A percentile compares a stretch with the other conserved stretches of the same genome.
Evolutionary conservation across 176 grass and related monocot genomes (phyloP).

Genomic region (Rhipidocladum racemiflorum): DNA sequence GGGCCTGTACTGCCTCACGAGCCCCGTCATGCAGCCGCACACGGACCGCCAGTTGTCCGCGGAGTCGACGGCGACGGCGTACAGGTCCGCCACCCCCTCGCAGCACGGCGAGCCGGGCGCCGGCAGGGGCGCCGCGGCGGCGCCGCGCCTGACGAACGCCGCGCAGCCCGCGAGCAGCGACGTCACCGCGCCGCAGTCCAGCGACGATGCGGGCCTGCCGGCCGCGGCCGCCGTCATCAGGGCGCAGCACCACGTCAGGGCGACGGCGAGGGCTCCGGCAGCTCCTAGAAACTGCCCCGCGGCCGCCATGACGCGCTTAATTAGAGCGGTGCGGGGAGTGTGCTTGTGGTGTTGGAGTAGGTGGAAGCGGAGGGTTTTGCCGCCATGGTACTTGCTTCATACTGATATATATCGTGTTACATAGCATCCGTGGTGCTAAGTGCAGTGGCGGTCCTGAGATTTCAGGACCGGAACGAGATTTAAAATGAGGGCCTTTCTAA

Average conservation of each 20-base stretch:
- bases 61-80: slow-evolving; percentile 44
- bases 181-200: slow-evolving; percentile 57
- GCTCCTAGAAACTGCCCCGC: not conserved
- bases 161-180: slow-evolving; percentile 47
- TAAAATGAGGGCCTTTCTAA: too few relatives aligned
- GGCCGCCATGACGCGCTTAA: slow-evolving; percentile 1
- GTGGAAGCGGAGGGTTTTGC: not conserved
- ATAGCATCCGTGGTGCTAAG: too few relatives aligned
- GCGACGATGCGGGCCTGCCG: not conserved
- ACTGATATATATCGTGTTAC: too few relatives aligned
- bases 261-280: not conserved
- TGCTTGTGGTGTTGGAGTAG: not conserved
- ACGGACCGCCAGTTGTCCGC: slow-evolving; percentile 55
- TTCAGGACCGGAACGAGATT: too few relatives aligned
- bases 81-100: slow-evolving; percentile 42
- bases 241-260: not conserved
- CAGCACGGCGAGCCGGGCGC: slow-evolving; percentile 46
- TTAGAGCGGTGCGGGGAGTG: not conserved
- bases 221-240: not conserved
- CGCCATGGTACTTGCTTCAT: not conserved
- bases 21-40: slow-evolving; percentile 47
- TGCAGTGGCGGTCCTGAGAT: too few relatives aligned
- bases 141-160: slow-evolving; percentile 34
- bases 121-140: not conserved
- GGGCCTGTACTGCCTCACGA: slow-evolving; percentile 42